Conservation (phyloP, 2,329 filamentous ascomycete genomes). For the Sclerotinia nivalis region DNA sequence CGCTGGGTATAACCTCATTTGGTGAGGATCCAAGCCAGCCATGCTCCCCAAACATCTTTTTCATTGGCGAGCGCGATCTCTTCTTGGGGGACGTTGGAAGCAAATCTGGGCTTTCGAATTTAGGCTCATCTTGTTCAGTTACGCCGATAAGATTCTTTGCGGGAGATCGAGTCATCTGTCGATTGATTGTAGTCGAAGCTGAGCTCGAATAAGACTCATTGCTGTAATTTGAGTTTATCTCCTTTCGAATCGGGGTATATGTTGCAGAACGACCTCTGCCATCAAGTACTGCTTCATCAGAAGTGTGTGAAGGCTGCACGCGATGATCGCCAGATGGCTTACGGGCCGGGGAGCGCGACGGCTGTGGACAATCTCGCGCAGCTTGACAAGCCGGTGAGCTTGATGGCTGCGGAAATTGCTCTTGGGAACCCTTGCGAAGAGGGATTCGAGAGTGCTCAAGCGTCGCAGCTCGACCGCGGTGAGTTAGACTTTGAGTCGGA, state of each 20-base stretch:
- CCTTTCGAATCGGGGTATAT: not conserved
- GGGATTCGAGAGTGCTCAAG: not conserved
- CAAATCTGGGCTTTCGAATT: not conserved
- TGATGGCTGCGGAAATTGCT: constrained; percentile 2
- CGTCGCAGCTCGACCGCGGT: constrained; percentile 16
- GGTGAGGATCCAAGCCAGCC: constrained; percentile 39
- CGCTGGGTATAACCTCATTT: constrained; percentile 28
- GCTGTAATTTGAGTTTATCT: not conserved
- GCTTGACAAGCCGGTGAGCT: constrained; percentile 12
- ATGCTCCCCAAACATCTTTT: constrained; percentile 41
- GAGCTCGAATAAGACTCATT: constrained; percentile 15
- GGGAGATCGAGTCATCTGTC: constrained; percentile 29
- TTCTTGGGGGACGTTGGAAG: constrained; percentile 31
- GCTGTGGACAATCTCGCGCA: not conserved
- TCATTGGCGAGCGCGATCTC: constrained; percentile 41
- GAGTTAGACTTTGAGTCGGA: not conserved
- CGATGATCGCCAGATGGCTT: not conserved
- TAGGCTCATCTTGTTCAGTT: constrained; percentile 29
- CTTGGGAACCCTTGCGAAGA: not conserved
- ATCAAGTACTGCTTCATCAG: constrained; percentile 2
- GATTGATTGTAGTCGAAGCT: constrained; percentile 14
- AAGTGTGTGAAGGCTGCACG: not conserved
- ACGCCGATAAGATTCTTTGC: constrained; percentile 28
- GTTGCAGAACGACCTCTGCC: not conserved
- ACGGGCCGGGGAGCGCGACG: constrained; percentile 13